These are phyloP conservation scores for Metarhizium humberi DNA, from an alignment of 2,329 filamentous ascomycete genomes.

Conservation along the genomic window DNA sequence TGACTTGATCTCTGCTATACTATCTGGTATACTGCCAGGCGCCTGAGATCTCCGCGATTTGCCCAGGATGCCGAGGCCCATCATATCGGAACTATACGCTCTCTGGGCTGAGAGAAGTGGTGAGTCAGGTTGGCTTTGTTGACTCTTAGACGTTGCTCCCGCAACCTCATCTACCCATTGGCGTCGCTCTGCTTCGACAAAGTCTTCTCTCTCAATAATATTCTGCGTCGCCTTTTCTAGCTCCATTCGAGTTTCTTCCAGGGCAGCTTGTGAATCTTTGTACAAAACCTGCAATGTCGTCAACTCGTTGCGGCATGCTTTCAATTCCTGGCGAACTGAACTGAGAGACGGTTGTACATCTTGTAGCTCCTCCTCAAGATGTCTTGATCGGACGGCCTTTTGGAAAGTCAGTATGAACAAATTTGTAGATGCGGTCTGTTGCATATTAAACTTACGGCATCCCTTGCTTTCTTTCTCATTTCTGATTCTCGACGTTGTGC, in stretches of 20 bases:
- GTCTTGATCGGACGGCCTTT: conserved; percentile 54
- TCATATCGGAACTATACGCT: conserved; percentile 45
- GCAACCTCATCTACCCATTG: conserved; percentile 45
- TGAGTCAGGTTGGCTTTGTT: conserved; percentile 43
- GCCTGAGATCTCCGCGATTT: conserved; percentile 25
- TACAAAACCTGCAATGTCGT: conserved; percentile 55
- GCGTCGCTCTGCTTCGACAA: conserved; percentile 32
- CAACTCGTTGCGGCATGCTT: conserved; percentile 48
- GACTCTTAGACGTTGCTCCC: conserved; percentile 27
- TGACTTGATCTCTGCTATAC: conserved; percentile 27
- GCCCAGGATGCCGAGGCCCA: conserved; percentile 33
- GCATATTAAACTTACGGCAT: conserved; percentile 52
- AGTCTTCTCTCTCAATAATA: conserved; percentile 17
- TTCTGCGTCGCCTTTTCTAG: conserved; percentile 37
- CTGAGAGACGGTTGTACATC: conserved; percentile 53
- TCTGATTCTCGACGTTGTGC: conserved; percentile 74
- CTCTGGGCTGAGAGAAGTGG: conserved; percentile 41
- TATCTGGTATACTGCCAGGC: conserved; percentile 39
- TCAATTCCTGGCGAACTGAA: conserved; percentile 54
- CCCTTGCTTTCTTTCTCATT: conserved; percentile 79
- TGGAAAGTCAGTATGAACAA: neutral
- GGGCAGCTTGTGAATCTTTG: conserved; percentile 54
- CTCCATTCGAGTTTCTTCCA: conserved; percentile 44
- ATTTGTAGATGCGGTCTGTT: neutral
- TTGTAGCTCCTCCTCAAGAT: conserved; percentile 77